These are phyloP conservation scores for Verticillium alfalfae DNA, from an alignment of 2,329 filamentous ascomycete genomes.

Conservation along the genomic window DNA sequence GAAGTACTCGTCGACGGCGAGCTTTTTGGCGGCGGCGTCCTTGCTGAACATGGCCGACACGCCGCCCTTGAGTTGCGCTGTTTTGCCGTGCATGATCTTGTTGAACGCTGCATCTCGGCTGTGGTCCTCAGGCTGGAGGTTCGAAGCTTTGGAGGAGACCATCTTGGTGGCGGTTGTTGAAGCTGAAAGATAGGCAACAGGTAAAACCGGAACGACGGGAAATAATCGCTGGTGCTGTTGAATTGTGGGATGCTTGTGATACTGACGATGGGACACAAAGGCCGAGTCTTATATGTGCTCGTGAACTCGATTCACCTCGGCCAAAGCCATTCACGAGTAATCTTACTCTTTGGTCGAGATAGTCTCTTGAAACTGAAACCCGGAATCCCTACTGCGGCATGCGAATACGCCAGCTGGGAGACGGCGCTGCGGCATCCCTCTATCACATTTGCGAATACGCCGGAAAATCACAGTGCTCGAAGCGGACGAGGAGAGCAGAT, in stretches of 20 bases:
- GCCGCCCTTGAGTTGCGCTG: constrained; percentile 55
- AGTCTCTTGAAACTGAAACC: not conserved
- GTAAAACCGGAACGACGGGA: not conserved
- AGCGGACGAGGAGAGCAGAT: not conserved
- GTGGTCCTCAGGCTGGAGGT: not conserved
- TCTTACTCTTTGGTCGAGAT: not conserved
- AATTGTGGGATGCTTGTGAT: not conserved
- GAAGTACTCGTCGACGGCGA: constrained; percentile 86
- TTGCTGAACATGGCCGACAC: constrained; percentile 81
- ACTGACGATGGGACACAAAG: not conserved
- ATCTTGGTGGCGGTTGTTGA: constrained; percentile 5
- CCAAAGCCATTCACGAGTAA: too few relatives aligned
- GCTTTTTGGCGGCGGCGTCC: constrained; percentile 67
- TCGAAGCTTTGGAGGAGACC: not conserved
- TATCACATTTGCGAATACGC: not conserved
- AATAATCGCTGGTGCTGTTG: not conserved
- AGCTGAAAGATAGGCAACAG: not conserved
- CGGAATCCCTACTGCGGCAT: not conserved
- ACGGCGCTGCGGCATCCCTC: not conserved
- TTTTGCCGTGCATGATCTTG: constrained; percentile 65
- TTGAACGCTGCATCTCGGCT: constrained; percentile 67
- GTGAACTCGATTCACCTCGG: not conserved
- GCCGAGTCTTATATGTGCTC: not conserved
- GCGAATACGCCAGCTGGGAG: not conserved
- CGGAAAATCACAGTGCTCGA: too few relatives aligned